phyloP scores from a whole-genome alignment of 2,329 filamentous ascomycete species.

The Curvularia lunata region DNA sequence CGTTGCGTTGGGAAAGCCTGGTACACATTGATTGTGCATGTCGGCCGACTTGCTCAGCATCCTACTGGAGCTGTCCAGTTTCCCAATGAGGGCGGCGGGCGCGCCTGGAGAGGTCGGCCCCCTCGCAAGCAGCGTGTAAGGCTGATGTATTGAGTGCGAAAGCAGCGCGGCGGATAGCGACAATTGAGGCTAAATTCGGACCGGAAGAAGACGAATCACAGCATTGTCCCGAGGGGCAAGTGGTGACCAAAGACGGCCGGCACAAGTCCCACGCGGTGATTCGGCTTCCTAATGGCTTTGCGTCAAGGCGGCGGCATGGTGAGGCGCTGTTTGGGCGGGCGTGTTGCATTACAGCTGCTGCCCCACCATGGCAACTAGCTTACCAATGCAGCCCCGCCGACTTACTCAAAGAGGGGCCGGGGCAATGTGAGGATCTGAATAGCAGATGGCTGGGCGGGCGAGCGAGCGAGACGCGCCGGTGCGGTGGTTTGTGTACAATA shows the following conservation, averaged over 20 bases:
- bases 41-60: neutral
- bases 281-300: slow-evolving; percentile 4
- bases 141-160: neutral
- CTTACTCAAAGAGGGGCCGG: slow-evolving; percentile 26
- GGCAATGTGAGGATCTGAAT: slow-evolving; percentile 20
- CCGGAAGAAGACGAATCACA: slow-evolving; percentile 2
- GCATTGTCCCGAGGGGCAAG: slow-evolving; percentile 1
- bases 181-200: slow-evolving; percentile 1
- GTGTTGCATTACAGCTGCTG: slow-evolving; percentile 12
- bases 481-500: slow-evolving; percentile 20
- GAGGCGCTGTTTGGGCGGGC: slow-evolving; percentile 1
- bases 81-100: neutral
- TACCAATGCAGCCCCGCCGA: slow-evolving; percentile 22
- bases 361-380: slow-evolving; percentile 21
- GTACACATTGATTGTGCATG: neutral
- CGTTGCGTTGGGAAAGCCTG: neutral
- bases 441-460: slow-evolving; percentile 15
- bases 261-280: slow-evolving; percentile 14
- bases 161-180: neutral
- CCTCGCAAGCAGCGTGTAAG: slow-evolving; percentile 5
- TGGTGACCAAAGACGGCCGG: slow-evolving; percentile 12
- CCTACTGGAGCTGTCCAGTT: neutral
- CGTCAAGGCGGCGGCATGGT: slow-evolving; percentile 4
- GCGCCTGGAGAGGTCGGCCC: neutral
- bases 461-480: slow-evolving; percentile 23